Base-by-base conservation (phyloP, 805 yeast species). In the Saccharomycodes ludwigii region DNA sequence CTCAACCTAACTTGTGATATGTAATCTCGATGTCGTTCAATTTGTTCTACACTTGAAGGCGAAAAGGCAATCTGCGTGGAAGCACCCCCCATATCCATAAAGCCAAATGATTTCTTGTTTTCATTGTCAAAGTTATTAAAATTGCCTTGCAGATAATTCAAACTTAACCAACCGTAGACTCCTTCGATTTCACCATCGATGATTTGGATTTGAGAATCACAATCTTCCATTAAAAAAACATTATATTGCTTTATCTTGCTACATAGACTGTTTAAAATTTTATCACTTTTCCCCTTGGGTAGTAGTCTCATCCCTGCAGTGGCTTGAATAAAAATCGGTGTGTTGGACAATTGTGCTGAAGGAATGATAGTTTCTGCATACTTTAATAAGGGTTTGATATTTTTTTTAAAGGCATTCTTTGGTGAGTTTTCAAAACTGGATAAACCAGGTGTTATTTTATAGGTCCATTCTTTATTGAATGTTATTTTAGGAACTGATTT, bases 51-150 rank as follows among this genome's bases (percentile, higher is more conserved):
- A 24, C 67, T 65, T 3, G 74, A 67, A 0, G 96, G 96, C 6
- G 81, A 85, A 65, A 86, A 91, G 6, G 97, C 94, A 15, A 91
- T 71, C 50, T 91, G 98, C 0, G 95, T 84, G 2, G 95, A 84
- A 0, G 98, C 98, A 10, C 98, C 98, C 11, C 98, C 98, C 98
- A 91, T 91, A 54, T 91, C 98, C 88, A 91, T 79, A 45, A 91
- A 88, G 4, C 98, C 98, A 41, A 69, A 76, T 0, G 94, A 74
- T n/a, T 56, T 52, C 2, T 40, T 33, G 9, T 37, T 37, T 4
- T 40, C 46, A 4, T 57, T 42, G 22, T 64, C 63, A 42, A 65
- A 69, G 32, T 66, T 51, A 38, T 76, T 64, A 30, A 81, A 60
- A 37, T 70, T 70, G 1, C 81, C 78, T 55, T 78, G 68, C 34